A percentile compares a stretch with the other conserved stretches of the same genome.
These are phyloP conservation scores for Solanum pinnatisectum DNA, from an alignment of 257 asterid species.

Conservation along the genomic window DNA sequence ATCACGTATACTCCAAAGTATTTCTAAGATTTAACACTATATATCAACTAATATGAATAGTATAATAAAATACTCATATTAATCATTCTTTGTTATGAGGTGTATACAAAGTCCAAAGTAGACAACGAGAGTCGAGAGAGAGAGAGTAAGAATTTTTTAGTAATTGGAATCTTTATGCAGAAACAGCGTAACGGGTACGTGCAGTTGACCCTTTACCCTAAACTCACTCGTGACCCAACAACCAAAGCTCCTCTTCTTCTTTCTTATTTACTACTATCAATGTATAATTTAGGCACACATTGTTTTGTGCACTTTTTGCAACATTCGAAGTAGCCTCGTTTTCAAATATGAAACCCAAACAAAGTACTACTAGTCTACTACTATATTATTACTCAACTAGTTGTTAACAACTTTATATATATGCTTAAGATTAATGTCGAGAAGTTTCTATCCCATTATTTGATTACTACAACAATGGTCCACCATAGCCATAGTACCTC, in stretches of 20 bases:
- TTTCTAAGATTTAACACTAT: background rate
- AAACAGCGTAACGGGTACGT: constrained; percentile 36
- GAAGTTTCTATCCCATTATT: background rate
- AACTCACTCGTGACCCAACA: constrained; percentile 1
- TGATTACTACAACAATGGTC: background rate
- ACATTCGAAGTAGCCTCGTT: background rate
- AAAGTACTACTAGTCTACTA: background rate
- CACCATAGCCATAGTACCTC: background rate
- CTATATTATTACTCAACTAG: too few relatives aligned
- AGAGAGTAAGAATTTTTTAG: background rate
- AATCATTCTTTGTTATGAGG: too few relatives aligned
- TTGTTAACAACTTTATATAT: background rate
- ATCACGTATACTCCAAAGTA: background rate
- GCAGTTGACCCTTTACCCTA: constrained; percentile 11
- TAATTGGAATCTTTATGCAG: constrained; percentile 26
- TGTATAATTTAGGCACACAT: background rate
- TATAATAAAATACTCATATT: background rate
- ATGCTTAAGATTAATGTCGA: background rate
- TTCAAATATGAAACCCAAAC: background rate
- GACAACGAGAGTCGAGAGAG: too few relatives aligned
- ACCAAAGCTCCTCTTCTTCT: background rate
- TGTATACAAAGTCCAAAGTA: background rate
- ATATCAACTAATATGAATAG: too few relatives aligned
- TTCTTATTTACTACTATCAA: background rate
- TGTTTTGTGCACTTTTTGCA: background rate